These are phyloP conservation scores for Lolium rigidum DNA, from an alignment of 176 grass and related monocot genomes.

Conservation along the genomic window DNA sequence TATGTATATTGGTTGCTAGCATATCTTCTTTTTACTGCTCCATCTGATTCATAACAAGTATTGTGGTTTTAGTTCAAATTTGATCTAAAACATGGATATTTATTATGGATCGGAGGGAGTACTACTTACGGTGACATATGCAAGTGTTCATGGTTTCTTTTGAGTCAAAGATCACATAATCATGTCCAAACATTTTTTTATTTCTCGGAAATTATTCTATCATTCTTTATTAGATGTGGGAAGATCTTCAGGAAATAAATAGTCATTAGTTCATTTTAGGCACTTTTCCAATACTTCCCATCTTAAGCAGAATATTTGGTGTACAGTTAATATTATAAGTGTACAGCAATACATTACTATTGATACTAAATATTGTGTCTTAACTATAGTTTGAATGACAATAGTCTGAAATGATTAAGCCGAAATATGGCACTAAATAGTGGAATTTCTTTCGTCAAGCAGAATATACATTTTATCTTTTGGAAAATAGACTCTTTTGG, in stretches of 20 bases:
- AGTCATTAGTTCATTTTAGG: background rate
- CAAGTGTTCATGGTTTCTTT: background rate
- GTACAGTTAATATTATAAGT: background rate
- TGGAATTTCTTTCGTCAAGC: background rate
- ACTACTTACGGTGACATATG: background rate
- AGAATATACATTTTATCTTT: background rate
- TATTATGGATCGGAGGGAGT: too few relatives aligned
- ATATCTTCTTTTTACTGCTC: background rate
- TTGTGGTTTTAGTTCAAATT: too few relatives aligned
- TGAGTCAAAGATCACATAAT: background rate
- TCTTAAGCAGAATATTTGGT: background rate
- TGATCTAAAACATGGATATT: too few relatives aligned
- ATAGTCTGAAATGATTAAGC: background rate
- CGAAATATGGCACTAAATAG: background rate
- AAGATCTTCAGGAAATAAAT: constrained; percentile 2
- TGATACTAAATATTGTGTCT: background rate
- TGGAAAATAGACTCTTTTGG: background rate
- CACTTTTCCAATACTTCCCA: constrained; percentile 8
- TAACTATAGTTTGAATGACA: background rate
- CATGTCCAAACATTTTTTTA: background rate
- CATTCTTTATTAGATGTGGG: background rate
- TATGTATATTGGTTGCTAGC: constrained; percentile 1
- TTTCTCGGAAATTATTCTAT: background rate
- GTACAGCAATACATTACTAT: background rate
- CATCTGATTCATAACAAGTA: too few relatives aligned